Percentiles rank a stretch among this genome's conserved stretches.
phyloP scores from a whole-genome alignment of 495 filamentous ascomycete genomes.

The Lepidopterella palustris region DNA sequence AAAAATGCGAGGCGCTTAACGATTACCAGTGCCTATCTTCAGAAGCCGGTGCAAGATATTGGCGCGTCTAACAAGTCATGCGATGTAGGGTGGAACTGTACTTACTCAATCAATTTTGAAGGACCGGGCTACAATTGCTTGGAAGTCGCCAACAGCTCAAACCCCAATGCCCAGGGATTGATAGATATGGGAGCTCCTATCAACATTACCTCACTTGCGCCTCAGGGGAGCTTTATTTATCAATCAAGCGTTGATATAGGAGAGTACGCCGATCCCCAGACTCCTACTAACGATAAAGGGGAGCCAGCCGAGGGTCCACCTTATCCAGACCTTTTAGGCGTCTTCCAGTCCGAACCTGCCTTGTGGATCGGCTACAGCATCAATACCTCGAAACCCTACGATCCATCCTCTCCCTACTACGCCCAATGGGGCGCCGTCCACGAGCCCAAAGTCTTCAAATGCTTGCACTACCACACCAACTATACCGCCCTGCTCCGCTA shows the following conservation, averaged over 20 bases:
- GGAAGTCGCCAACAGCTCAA: slow-evolving; percentile 20
- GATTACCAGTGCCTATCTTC: slow-evolving; percentile 25
- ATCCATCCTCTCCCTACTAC: slow-evolving; percentile 3
- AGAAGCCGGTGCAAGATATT: slow-evolving; percentile 19
- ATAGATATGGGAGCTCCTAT: slow-evolving; percentile 12
- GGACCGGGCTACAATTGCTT: slow-evolving; percentile 40
- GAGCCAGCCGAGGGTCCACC: slow-evolving; percentile 11
- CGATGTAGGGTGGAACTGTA: slow-evolving; percentile 36
- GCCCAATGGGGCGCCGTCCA: slow-evolving; percentile 28
- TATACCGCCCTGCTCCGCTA: slow-evolving; percentile 26
- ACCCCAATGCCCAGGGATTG: slow-evolving; percentile 1
- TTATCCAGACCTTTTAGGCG: slow-evolving; percentile 27
- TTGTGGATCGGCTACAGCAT: slow-evolving; percentile 38
- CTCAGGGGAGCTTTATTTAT: slow-evolving; percentile 32
- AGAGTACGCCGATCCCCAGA: slow-evolving; percentile 26
- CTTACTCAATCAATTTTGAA: slow-evolving; percentile 30
- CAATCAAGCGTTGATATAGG: slow-evolving; percentile 25
- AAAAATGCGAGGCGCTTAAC: slow-evolving; percentile 26
- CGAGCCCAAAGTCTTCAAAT: slow-evolving; percentile 32
- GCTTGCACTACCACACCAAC: slow-evolving; percentile 30
- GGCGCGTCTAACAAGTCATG: slow-evolving; percentile 17
- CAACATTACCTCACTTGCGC: slow-evolving; percentile 27
- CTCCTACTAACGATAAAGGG: slow-evolving; percentile 13
- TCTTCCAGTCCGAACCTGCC: slow-evolving; percentile 35
- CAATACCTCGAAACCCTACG: slow-evolving; percentile 29